Evolutionary conservation across 768 basidiomycete genomes (phyloP).

Genomic region (Psilocybe sp.): DNA sequence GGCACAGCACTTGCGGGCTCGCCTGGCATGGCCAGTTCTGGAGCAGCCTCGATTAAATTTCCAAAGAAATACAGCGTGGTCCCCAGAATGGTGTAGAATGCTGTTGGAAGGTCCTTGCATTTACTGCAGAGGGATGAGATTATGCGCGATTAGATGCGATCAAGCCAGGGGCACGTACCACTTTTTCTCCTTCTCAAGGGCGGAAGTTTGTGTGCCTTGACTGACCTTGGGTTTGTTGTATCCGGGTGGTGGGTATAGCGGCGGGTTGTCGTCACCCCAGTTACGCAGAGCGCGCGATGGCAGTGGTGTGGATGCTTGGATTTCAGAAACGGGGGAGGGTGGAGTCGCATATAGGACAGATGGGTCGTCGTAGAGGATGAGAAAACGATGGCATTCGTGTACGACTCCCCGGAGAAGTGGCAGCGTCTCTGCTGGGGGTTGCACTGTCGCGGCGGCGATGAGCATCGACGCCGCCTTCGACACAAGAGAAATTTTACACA

Average conservation of each 20-base stretch:
- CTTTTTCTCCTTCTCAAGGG: slow-evolving; percentile 12
- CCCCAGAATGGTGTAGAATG: slow-evolving; percentile 66
- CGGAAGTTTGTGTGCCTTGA: background rate
- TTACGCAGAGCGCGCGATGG: slow-evolving; percentile 4
- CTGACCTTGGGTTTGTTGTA: background rate
- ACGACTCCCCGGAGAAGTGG: slow-evolving; percentile 60
- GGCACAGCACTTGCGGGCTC: slow-evolving; percentile 50
- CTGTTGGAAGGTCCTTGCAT: slow-evolving; percentile 53
- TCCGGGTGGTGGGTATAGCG: slow-evolving; percentile 5
- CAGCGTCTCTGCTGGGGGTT: slow-evolving; percentile 46
- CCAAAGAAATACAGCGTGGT: slow-evolving; percentile 64
- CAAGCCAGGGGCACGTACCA: background rate
- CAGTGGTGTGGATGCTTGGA: background rate
- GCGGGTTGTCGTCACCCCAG: slow-evolving; percentile 10
- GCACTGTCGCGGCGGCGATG: slow-evolving; percentile 24
- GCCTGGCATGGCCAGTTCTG: slow-evolving; percentile 46
- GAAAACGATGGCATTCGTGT: slow-evolving; percentile 67
- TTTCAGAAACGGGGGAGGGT: background rate
- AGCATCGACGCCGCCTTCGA: background rate
- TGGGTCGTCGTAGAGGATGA: slow-evolving; percentile 53
- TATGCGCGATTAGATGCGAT: background rate
- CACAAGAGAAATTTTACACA: slow-evolving; percentile 23
- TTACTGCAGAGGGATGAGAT: slow-evolving; percentile 22
- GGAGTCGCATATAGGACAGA: slow-evolving; percentile 41
- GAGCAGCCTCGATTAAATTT: slow-evolving; percentile 52